Evolutionary conservation across 306 rosid genomes (phyloP), one percentile per base, ranked within the genome.

Genomic region (Lablab purpureus): DNA sequence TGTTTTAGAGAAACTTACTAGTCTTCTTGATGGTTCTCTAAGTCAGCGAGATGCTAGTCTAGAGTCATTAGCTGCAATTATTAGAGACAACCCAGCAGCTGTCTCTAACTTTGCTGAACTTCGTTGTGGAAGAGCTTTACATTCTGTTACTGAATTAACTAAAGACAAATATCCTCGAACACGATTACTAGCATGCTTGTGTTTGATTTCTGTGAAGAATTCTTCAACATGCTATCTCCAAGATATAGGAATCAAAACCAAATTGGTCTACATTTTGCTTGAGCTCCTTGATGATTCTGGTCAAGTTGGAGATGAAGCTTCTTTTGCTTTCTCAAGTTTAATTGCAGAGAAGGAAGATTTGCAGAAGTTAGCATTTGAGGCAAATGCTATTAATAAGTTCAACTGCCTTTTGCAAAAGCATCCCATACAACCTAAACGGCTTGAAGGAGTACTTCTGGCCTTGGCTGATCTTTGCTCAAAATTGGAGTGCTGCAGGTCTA

Each of bases 301-400:
- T 85, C 96, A 86, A 85, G 94, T 93, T 74, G 99, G 98, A 83
- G 98, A 93, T 60, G 99, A 95, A 67, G 93, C 99, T 75, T 81
- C 97, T 15, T 91, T 85, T 59, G 94, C 87, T 8, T 91, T 95
- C 65, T 91, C 89, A 30, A 86, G 87, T 83, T 90, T 95, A 83
- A 79, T 91, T 81, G 85, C 93, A 4, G 90, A 86, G 78, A 90
- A 90, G 83, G 89, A 88, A 81, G 99, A 95, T 78, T 73, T 95
- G 74, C 99, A 95, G 77, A 93, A 85, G 89, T 78, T 95, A 82
- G 97, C 99, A 36, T 93, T 91, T 83, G 96, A 93, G 88, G 96
- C 96, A 70, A 91, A 92, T 83, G 98, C 99, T 80, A 85, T 95
- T 58, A 91, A 95, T 80, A 95, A 90, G 85, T 86, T 95, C 68